These are phyloP conservation scores for Blastomyces silverae DNA, from an alignment of 2,329 filamentous ascomycete species.

Conservation along the genomic window DNA sequence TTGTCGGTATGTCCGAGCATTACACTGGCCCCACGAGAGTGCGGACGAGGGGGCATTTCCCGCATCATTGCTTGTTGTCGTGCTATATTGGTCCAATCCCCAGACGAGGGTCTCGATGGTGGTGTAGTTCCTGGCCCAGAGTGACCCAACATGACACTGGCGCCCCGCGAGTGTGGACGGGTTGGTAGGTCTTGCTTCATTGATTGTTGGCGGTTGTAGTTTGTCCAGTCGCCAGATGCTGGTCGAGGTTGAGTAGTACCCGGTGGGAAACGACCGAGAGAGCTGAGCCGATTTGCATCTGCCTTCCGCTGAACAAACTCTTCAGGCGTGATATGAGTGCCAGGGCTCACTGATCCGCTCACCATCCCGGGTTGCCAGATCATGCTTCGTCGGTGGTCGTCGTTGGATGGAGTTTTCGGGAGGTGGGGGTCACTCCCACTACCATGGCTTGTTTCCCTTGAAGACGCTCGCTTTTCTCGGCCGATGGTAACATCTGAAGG, in stretches of 20 bases:
- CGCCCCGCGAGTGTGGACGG: slow-evolving; percentile 56
- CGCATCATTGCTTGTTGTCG: slow-evolving; percentile 32
- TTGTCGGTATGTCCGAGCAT: slow-evolving; percentile 49
- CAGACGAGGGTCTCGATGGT: slow-evolving; percentile 31
- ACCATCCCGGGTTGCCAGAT: slow-evolving; percentile 69
- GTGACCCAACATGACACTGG: slow-evolving; percentile 46
- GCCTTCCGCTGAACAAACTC: slow-evolving; percentile 78
- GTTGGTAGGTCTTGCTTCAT: slow-evolving; percentile 41
- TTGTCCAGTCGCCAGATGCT: slow-evolving; percentile 37
- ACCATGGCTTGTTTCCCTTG: slow-evolving; percentile 16
- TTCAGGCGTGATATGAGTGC: slow-evolving; percentile 62
- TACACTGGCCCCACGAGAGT: slow-evolving; percentile 53
- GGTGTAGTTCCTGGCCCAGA: slow-evolving; percentile 45
- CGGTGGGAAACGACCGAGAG: slow-evolving; percentile 56
- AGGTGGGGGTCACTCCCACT: slow-evolving; percentile 28
- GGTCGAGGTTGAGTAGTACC: slow-evolving; percentile 40
- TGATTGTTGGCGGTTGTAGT: slow-evolving; percentile 31
- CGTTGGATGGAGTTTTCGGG: slow-evolving; percentile 40
- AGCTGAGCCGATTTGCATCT: slow-evolving; percentile 47
- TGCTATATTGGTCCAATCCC: slow-evolving; percentile 35
- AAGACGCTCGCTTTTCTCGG: slow-evolving; percentile 20
- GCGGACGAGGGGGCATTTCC: slow-evolving; percentile 44
- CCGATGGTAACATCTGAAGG: slow-evolving; percentile 33
- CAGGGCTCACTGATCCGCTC: slow-evolving; percentile 42
- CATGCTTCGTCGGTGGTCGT: slow-evolving; percentile 57